phyloP scores from a whole-genome alignment of 345 rosid species.

The Camelina hispida region DNA sequence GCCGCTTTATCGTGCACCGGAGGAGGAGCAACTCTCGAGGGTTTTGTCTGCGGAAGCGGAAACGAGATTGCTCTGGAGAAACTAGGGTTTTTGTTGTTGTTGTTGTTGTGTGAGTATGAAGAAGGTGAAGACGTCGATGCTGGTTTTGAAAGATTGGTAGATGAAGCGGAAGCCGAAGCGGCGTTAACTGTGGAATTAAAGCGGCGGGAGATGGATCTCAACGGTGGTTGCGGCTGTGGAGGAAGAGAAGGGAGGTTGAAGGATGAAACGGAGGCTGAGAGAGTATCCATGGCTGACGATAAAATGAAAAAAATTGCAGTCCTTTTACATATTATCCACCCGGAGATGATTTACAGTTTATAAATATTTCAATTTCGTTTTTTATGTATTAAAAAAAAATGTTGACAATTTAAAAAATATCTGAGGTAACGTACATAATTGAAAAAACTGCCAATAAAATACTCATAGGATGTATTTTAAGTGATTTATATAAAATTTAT shows the following conservation, averaged over 20 bases:
- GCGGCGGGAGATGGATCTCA: constrained; percentile 32
- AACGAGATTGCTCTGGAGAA: constrained; percentile 22
- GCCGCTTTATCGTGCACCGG: constrained; percentile 56
- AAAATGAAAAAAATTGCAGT: not conserved
- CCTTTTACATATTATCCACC: constrained; percentile 24
- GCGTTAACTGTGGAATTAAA: constrained; percentile 43
- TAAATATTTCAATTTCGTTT: not conserved
- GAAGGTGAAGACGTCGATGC: constrained; percentile 35
- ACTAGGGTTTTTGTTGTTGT: constrained; percentile 25
- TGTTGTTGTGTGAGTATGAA: constrained; percentile 23
- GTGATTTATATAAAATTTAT: too few relatives aligned
- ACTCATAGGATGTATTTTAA: too few relatives aligned
- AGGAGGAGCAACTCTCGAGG: constrained; percentile 29
- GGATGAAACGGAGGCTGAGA: constrained; percentile 60
- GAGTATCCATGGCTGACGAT: constrained; percentile 60
- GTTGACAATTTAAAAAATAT: not conserved
- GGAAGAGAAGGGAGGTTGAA: constrained; percentile 50
- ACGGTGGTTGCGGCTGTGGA: constrained; percentile 40
- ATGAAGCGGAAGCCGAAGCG: constrained; percentile 31
- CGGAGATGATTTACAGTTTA: not conserved
- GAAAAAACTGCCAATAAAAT: too few relatives aligned
- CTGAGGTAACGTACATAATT: not conserved
- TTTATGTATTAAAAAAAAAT: not conserved
- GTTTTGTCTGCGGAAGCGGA: constrained; percentile 21
- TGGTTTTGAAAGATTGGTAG: constrained; percentile 36